Evolutionary conservation across 306 rosid species (phyloP).

Genomic region (Rubus parviflorus): DNA sequence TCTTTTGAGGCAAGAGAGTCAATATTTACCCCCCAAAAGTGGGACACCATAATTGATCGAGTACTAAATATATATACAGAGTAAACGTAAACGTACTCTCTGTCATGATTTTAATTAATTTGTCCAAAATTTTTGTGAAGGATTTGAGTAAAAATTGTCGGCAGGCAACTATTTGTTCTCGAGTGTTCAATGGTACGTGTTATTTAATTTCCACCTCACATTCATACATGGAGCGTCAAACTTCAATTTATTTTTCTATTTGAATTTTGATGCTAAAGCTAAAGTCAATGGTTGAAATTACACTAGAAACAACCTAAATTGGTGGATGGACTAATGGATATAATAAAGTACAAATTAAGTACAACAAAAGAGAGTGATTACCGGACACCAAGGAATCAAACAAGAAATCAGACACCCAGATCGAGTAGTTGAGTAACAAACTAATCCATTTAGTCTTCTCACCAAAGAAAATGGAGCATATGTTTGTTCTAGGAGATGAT

Average conservation of each 20-base stretch:
- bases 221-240: background rate
- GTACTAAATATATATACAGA: no score
- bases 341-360: background rate
- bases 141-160: background rate
- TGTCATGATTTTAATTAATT: background rate
- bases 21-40: background rate
- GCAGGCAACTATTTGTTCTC: background rate
- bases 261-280: background rate
- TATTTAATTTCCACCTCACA: background rate
- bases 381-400: background rate
- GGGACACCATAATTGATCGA: background rate
- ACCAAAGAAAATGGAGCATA: background rate
- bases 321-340: background rate
- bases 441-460: background rate
- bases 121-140: background rate
- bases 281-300: constrained; percentile 10
- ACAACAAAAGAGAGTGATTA: background rate
- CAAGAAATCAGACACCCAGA: background rate
- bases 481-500: no score
- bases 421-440: background rate
- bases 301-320: background rate
- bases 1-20: background rate
- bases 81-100: background rate
- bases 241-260: background rate
- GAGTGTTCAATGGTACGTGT: background rate